Base-by-base conservation (phyloP, 371 early-diverging fungal species). In the Mycotypha africana region DNA sequence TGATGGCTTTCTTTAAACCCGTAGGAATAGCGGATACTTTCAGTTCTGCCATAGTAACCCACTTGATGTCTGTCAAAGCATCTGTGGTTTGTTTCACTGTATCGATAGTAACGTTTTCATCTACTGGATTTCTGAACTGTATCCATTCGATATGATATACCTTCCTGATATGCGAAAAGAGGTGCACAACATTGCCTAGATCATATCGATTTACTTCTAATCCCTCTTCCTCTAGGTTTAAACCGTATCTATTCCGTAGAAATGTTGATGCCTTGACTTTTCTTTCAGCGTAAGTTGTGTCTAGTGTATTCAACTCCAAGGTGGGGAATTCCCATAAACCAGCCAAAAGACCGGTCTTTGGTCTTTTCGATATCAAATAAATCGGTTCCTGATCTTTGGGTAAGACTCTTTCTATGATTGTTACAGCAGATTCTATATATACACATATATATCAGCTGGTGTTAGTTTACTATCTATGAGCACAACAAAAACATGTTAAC, bases 311-410 rank as follows among this genome's bases (percentile, higher is more conserved):
- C 20, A 78, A 62, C 38, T 78, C 79, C 3, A 76, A 53, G 5
- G 66, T 78, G 4, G 88, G 85, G 46, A 87, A 88, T 53, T 91
- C 91, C 91, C 91, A 91, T 35, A 91, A 72, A 3, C 82, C 82
- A 17, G 91, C 91, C 25, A 91, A 49, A 16, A 91, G 58, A 8
- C 90, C 82, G 42, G 76, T 72, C 1, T 70, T 65, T 15, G 81
- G 81, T 26, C 81, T 56, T 39, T 78, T 75, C 9, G 81, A 70
- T 39, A 86, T 60, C 40, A 84, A 51, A 64, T 59, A 82, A 12
- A 36, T 28, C 1, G 66, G 48, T 9, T 56, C 56, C 2, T 49
- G 42, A 0, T 15, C 24, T 22, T 51, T 50, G 2, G 34, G 24
- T 5, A 25, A 10, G 15, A 42, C 53, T 12, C 60, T 57, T 33